phyloP scores from a whole-genome alignment of 768 basidiomycete genomes.

The Kwoniella pini region DNA sequence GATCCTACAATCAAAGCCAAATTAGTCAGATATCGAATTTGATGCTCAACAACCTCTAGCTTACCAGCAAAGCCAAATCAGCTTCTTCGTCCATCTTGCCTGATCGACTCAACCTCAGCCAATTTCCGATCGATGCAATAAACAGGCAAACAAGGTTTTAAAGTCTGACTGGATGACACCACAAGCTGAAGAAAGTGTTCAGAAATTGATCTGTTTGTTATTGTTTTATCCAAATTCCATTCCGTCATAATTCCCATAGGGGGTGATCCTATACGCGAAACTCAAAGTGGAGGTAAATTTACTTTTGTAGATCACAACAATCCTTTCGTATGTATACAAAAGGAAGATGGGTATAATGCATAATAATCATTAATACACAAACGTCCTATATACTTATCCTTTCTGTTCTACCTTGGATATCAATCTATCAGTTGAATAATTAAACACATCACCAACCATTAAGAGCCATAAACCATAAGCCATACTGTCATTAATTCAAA shows the following conservation, averaged over 20 bases:
- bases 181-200: no score
- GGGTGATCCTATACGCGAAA: neutral
- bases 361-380: neutral
- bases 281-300: neutral
- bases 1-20: constrained; percentile 37
- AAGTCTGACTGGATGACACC: no score
- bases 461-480: no score
- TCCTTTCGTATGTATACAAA: no score
- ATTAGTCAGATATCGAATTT: neutral
- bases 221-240: neutral
- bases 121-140: neutral
- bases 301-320: no score
- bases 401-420: no score
- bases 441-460: neutral
- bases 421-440: neutral
- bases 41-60: neutral
- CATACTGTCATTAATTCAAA: neutral
- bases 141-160: no score
- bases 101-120: no score
- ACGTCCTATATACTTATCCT: neutral
- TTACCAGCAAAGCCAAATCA: constrained; percentile 46
- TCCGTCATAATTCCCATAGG: neutral
- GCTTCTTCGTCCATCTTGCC: constrained; percentile 51
- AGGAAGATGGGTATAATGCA: constrained; percentile 1
- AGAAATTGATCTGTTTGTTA: no score